Evolutionary conservation across 169 alveolate species (phyloP), one percentile per base, ranked within the genome.

Genomic region (Plasmodium fragile): DNA sequence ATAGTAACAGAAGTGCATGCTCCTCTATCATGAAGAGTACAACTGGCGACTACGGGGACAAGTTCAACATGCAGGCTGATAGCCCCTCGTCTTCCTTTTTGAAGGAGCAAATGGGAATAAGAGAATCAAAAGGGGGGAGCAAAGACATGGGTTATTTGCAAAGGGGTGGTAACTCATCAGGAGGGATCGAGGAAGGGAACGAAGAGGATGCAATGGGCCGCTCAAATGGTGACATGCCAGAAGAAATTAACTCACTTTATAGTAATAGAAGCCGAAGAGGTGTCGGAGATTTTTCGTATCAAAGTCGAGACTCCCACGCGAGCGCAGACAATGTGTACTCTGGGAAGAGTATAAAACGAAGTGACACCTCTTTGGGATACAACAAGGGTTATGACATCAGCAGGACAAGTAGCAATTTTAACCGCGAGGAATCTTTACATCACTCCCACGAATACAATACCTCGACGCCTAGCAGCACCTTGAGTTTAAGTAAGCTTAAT

Each of bases 1-100:
- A 65, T 70, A 52, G 49, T 22, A 22, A 70, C 52, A 71, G 41
- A 5, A 18, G 32, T 69, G 43, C 22, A 22, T 49, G 52, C 32
- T 8, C 25, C 65, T 53, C 75, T 69, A 34, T 18, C n/a, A 32
- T 16, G 70, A 55, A 32, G 43, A 34, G 80, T 34, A 18, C 39
- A 18, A 43, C 52, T 34, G 70, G 65, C 0, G 49, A 39, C 25
- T 41, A 36, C 8, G 72, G 52, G 13, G 55, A 43, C 55, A 70
- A 83, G 11, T 70, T 39, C 49, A 72, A 70, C 1, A 16, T 18
- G 7, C 25, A 69, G 18, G n/a, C 32, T 8, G 77, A 43, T 41
- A 83, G 77, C 30, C 77, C 78, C n/a, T 83, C 43, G 52, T 83
- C 82, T 22, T 25, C 28, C 77, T 70, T 69, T 70, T 69, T 83